These are phyloP conservation scores for Aspergillus egyptiacus DNA, from an alignment of 495 filamentous ascomycete species.

Conservation along the genomic window DNA sequence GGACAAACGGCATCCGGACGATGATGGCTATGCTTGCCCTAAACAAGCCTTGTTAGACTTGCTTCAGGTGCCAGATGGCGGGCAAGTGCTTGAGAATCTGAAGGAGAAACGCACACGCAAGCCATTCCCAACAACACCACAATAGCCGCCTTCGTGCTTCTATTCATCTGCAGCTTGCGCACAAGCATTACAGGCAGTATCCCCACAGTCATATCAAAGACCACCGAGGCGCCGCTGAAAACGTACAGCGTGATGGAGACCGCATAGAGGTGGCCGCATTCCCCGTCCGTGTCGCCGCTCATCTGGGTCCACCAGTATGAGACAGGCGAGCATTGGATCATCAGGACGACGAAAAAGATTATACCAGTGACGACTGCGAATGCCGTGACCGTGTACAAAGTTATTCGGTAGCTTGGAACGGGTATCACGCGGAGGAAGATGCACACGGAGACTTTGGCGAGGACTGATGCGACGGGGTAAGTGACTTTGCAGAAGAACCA, in stretches of 20 bases:
- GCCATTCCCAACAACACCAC: conserved; percentile 19
- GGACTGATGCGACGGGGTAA: conserved; percentile 15
- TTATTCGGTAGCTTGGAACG: conserved; percentile 2
- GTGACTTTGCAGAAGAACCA: conserved; percentile 16
- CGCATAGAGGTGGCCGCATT: conserved; percentile 1
- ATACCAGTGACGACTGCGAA: conserved; percentile 10
- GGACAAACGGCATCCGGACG: conserved; percentile 18
- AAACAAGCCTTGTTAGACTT: background rate
- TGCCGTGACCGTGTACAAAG: conserved; percentile 11
- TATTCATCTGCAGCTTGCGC: conserved; percentile 18
- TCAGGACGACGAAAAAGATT: conserved; percentile 10
- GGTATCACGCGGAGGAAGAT: conserved; percentile 22
- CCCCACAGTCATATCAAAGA: conserved; percentile 23
- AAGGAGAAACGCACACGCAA: conserved; percentile 16
- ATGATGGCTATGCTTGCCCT: conserved; percentile 21
- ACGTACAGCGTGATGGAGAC: conserved; percentile 15
- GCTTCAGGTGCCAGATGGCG: too few species aligned
- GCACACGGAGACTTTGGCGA: conserved; percentile 20
- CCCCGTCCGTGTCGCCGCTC: background rate
- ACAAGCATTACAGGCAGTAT: conserved; percentile 16
- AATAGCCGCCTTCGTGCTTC: conserved; percentile 13
- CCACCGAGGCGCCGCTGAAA: conserved; percentile 20
- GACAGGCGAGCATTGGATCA: conserved; percentile 20
- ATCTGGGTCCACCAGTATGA: conserved; percentile 20
- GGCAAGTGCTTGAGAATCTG: too few species aligned